Evolutionary conservation across 2,329 filamentous ascomycete genomes (phyloP), one percentile per base, ranked within the genome.

Genomic region (Trichoderma brevicompactum): DNA sequence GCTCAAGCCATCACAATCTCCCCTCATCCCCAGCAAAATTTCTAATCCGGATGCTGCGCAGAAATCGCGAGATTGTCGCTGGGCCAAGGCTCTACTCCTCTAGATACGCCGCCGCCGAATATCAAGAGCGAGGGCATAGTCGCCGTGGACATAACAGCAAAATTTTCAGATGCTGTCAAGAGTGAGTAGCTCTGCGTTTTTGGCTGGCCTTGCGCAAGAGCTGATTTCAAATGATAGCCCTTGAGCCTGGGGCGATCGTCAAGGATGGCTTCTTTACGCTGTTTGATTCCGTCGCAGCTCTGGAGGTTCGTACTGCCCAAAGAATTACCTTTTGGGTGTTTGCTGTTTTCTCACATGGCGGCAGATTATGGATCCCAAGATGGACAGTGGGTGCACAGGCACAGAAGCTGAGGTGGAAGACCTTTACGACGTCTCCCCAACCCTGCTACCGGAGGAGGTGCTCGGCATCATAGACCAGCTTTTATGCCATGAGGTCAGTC

Each of bases 351-450:
- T 63, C 40, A 68, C 44, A 13, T 34, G 43, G 48, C 9, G 46
- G 32, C 72, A 99, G 95, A 97, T 99, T 72, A 97, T 97, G 92
- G 95, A 99, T 74, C 89, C 92, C 1, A 99, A 98, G 79, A 99
- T 99, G 95, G 95, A 99, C 77, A 97, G 92, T 74, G 95, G 95
- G 34, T 93, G 90, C 69, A 82, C 96, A 7, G 84, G 87, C 19
- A 87, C 90, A 7, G 91, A 89, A 36, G 92, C 97, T 73, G 87
- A 88, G n/a, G 85, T 94, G 40, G 92, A 96, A 66, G 90, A 94
- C 68, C 85, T 91, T 58, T 96, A 94, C 76, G 89, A 97, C 73
- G 86, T 93, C 46, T 80, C 86, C 49, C 82, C 83, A 53, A 80
- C 85, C 7, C 79, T 96, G 46, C 81, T 89, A 13, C 91, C 92